phyloP scores from a whole-genome alignment of 2,329 filamentous ascomycete species.

The Aspergillus pseudonomiae region DNA sequence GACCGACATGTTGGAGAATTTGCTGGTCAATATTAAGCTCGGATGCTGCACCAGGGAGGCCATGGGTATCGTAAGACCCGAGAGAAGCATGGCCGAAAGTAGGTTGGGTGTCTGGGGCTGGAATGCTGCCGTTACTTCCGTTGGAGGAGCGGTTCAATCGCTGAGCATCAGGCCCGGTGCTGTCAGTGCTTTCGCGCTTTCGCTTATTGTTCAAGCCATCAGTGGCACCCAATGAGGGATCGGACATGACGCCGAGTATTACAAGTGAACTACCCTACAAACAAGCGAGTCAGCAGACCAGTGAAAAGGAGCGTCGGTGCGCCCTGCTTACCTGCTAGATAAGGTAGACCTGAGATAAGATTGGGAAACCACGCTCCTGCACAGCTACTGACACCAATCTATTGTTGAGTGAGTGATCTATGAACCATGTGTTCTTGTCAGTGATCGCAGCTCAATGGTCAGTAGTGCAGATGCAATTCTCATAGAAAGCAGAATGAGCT shows the following conservation, averaged over 20 bases:
- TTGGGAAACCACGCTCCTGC: neutral
- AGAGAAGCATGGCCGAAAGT: slow-evolving; percentile 40
- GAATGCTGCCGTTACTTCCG: slow-evolving; percentile 43
- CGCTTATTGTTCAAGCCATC: slow-evolving; percentile 42
- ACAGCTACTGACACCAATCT: neutral
- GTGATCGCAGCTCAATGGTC: neutral
- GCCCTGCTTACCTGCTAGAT: neutral
- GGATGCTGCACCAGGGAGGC: slow-evolving; percentile 38
- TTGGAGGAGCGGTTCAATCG: slow-evolving; percentile 46
- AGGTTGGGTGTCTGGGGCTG: slow-evolving; percentile 34
- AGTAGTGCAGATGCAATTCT: neutral
- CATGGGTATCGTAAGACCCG: slow-evolving; percentile 41
- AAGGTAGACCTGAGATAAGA: neutral
- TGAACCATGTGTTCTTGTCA: slow-evolving; percentile 1
- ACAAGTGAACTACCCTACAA: slow-evolving; percentile 7
- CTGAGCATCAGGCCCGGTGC: slow-evolving; percentile 43
- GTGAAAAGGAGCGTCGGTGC: neutral
- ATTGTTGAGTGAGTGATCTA: slow-evolving; percentile 5
- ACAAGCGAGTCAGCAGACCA: slow-evolving; percentile 7
- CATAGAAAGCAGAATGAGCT: neutral
- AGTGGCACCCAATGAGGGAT: slow-evolving; percentile 40
- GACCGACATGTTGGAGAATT: slow-evolving; percentile 52
- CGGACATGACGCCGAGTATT: slow-evolving; percentile 36
- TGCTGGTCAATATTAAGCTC: slow-evolving; percentile 50
- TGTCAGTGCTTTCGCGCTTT: slow-evolving; percentile 45